Conservation (phyloP, 371 early-diverging fungal species). For the Circinella minor region DNA sequence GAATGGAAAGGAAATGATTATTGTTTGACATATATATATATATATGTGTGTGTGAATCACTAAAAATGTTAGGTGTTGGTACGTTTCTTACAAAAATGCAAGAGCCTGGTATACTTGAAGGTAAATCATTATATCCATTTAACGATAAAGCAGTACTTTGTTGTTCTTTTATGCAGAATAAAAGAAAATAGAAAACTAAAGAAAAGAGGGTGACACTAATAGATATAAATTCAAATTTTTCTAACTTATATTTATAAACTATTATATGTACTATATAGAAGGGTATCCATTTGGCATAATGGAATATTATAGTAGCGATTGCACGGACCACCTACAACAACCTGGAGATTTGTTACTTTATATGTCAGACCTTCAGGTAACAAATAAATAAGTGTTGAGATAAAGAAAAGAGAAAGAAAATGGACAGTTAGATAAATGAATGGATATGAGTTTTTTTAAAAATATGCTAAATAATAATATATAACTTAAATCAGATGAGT, state of each 20-base stretch:
- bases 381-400: conserved; percentile 13
- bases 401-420: neutral
- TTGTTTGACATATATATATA: too few relatives aligned
- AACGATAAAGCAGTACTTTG: too few relatives aligned
- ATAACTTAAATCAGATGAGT: conserved; percentile 35
- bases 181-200: too few relatives aligned
- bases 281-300: conserved; percentile 62
- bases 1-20: neutral
- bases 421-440: neutral
- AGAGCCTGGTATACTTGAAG: conserved; percentile 16
- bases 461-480: neutral
- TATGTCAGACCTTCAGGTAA: conserved; percentile 48
- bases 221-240: too few relatives aligned
- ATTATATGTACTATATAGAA: neutral
- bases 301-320: conserved; percentile 59
- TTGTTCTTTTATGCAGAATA: too few relatives aligned
- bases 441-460: neutral
- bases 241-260: too few relatives aligned
- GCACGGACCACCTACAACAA: conserved; percentile 24
- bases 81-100: conserved; percentile 29
- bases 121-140: conserved; percentile 4
- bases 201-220: too few relatives aligned
- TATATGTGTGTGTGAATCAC: too few relatives aligned
- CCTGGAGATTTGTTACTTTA: conserved; percentile 49
- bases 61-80: conserved; percentile 26